These are phyloP conservation scores for Papiliotrema nemorosa DNA, from an alignment of 1,284 basidiomycete species.

Conservation along the genomic window DNA sequence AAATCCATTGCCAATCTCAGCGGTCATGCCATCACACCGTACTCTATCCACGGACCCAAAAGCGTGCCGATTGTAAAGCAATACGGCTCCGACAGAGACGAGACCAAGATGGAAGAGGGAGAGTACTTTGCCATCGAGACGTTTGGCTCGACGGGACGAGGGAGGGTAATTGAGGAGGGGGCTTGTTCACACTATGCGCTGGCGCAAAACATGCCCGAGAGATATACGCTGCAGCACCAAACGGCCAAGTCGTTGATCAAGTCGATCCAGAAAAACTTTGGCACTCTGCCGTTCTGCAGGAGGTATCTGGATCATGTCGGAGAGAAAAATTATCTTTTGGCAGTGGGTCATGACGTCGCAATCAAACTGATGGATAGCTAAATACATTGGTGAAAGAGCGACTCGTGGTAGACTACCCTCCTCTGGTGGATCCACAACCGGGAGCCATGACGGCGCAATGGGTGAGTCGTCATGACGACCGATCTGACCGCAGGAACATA, in stretches of 20 bases:
- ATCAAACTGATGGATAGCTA: conserved; percentile 55
- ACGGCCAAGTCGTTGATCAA: conserved; percentile 82
- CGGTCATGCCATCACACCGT: conserved; percentile 84
- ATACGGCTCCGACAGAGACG: conserved; percentile 57
- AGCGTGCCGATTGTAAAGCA: conserved; percentile 87
- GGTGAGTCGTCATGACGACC: conserved; percentile 53
- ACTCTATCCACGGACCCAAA: conserved; percentile 76
- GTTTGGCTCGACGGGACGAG: conserved; percentile 94
- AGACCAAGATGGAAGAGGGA: conserved; percentile 98
- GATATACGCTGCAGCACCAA: conserved; percentile 54
- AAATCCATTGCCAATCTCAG: conserved; percentile 88
- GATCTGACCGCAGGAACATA: conserved; percentile 67
- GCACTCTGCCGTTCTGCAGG: conserved; percentile 91
- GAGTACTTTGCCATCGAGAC: conserved; percentile 99
- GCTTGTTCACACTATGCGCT: conserved; percentile 90
- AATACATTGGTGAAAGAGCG: conserved; percentile 85
- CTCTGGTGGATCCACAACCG: conserved; percentile 66
- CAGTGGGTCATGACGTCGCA: conserved; percentile 53
- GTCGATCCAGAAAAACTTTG: conserved; percentile 90
- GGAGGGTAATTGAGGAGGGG: conserved; percentile 86
- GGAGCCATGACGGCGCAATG: conserved; percentile 91
- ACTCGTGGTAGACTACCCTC: conserved; percentile 92
- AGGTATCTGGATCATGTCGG: conserved; percentile 89
- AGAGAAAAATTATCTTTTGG: conserved; percentile 92
- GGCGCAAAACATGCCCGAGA: conserved; percentile 30